These are phyloP conservation scores for Gentiana straminea DNA, from an alignment of 257 asterid species.

Conservation along the genomic window DNA sequence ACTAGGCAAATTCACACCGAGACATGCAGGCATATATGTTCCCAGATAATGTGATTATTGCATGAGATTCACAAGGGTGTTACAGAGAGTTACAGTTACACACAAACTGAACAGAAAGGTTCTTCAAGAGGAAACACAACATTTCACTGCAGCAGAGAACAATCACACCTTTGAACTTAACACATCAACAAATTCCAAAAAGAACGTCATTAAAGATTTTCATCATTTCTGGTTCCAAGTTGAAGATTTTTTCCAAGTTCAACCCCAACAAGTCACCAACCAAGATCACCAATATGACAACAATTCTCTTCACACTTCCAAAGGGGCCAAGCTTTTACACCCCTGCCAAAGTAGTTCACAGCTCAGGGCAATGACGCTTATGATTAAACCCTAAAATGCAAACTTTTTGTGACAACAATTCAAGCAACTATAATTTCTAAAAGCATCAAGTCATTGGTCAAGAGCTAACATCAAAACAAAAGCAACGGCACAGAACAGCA, in stretches of 20 bases:
- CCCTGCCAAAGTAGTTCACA: conserved; percentile 56
- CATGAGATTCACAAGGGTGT: no score
- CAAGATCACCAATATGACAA: conserved; percentile 8
- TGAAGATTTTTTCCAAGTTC: conserved; percentile 18
- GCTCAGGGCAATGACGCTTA: conserved; percentile 33
- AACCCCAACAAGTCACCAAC: conserved; percentile 12
- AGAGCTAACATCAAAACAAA: not conserved
- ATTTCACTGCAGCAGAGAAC: no score
- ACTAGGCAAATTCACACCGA: no score
- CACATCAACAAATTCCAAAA: conserved; percentile 12
- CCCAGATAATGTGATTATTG: no score
- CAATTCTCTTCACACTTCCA: conserved; percentile 22
- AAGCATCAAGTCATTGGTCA: no score
- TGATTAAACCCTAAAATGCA: conserved; percentile 6
- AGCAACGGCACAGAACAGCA: not conserved
- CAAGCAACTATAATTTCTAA: conserved; percentile 14
- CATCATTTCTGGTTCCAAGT: conserved; percentile 11
- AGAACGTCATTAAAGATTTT: conserved; percentile 8
- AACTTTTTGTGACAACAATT: not conserved
- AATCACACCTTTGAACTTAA: no score
- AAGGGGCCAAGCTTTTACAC: conserved; percentile 31
- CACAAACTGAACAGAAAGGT: no score
- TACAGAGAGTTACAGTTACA: no score
- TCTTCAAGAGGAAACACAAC: no score
- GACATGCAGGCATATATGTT: no score